Base-by-base conservation (phyloP, 148 eudicot species). In the Fagopyrum tataricum region DNA sequence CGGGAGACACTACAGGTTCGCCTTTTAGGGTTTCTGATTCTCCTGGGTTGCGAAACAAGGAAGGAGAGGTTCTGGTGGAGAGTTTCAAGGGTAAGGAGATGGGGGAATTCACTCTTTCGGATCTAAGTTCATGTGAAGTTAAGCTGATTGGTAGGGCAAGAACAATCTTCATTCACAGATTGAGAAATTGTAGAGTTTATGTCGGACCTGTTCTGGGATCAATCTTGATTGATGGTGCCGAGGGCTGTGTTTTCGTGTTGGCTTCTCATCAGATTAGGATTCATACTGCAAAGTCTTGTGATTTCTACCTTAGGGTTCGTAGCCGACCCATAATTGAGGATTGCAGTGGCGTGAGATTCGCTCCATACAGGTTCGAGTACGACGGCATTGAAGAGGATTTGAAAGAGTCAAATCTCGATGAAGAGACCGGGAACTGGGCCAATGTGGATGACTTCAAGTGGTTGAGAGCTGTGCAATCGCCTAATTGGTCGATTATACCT, bases 251-350 rank as follows among this genome's bases (percentile, higher is more conserved):
- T 18, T 86, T 91, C 43, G 83, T 88, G 67, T 68, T 93, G 83
- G 96, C 96, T 0, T 93, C 96, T 9, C 98, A 93, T 78, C 98
- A 93, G 76, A 90, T 93, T 39, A 83, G 98, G 89, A 82, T 90
- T 78, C 98, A 90, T 84, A 82, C 84, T 78, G 94, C 98, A 1
- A 87, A 74, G 55, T 73, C 52, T 12, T 83, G 92, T 85, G 96
- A 90, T 73, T 90, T 90, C 77, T 89, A 90, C 81, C 78, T 90
- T 75, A 81, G 97, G 77, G 94, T 84, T 11, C 78, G 98, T 75
- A 93, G 98, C 78, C 85, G 87, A 40, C 98, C 98, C 7, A 91
- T 93, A 40, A 86, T 93, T 26, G 98, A 91, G 87, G 96, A 91
- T 53, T 73, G 98, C 69, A 75, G 43, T 71, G 86, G 78, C 13